phyloP scores from a whole-genome alignment of 139 green algal species.

The Volvox reticuliferus region DNA sequence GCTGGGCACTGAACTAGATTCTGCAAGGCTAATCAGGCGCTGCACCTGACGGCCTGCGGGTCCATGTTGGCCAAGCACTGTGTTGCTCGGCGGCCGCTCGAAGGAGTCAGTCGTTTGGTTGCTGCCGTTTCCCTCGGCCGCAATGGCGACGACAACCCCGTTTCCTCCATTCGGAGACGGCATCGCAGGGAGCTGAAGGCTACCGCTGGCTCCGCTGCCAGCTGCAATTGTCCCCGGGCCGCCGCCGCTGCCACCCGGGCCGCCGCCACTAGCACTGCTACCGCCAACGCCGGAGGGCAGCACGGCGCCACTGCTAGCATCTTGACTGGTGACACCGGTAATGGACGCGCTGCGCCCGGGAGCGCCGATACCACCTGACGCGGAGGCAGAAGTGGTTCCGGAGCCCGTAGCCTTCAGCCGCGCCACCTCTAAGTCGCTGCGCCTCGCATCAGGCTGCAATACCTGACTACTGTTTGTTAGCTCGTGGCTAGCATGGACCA shows the following conservation, averaged over 20 bases:
- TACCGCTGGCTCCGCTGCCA: background rate
- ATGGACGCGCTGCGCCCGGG: background rate
- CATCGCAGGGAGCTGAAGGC: background rate
- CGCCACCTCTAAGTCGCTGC: background rate
- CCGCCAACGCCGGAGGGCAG: background rate
- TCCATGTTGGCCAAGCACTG: slow-evolving; percentile 1
- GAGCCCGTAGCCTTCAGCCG: background rate
- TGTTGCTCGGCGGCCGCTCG: slow-evolving; percentile 18
- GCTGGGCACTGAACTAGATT: background rate
- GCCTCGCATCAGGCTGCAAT: background rate
- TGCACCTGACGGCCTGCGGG: background rate
- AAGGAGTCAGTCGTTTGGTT: slow-evolving; percentile 33
- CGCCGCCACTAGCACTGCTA: background rate
- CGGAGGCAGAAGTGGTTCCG: background rate
- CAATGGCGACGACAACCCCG: background rate
- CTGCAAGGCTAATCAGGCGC: background rate
- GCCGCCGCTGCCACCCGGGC: background rate
- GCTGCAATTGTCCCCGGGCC: background rate
- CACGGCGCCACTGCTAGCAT: slow-evolving; percentile 10
- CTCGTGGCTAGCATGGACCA: background rate
- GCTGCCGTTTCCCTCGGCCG: background rate
- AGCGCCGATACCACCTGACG: background rate
- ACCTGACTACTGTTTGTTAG: slow-evolving; percentile 36
- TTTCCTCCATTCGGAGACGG: background rate
- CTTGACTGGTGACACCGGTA: background rate